These are phyloP conservation scores for Fraxinus sp. DNA, from an alignment of 305 asterid genomes.

Conservation along the genomic window DNA sequence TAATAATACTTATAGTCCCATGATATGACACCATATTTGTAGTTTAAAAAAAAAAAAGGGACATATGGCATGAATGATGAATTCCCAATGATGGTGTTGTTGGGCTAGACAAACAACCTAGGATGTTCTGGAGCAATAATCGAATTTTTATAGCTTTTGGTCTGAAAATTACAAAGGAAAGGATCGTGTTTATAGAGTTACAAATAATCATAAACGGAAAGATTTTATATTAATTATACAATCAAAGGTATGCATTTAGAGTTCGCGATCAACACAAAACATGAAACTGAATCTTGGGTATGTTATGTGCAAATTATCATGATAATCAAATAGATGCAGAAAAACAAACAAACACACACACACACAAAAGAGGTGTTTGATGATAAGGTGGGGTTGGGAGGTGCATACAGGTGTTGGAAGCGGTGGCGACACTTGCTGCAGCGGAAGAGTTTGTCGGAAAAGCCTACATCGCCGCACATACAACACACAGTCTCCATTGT, in stretches of 20 bases:
- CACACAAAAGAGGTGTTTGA: not conserved
- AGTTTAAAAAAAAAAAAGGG: not conserved
- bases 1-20: not conserved
- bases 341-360: not conserved
- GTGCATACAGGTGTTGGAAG: slow-evolving; percentile 85
- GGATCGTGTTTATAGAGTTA: not conserved
- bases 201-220: not conserved
- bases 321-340: not conserved
- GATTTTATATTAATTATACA: not conserved
- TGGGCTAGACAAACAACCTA: not conserved
- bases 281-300: not conserved
- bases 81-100: not conserved
- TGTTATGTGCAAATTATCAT: not conserved
- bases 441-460: slow-evolving; percentile 81
- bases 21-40: not conserved
- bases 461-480: slow-evolving; percentile 92
- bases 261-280: not conserved
- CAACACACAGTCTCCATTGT: slow-evolving; percentile 78
- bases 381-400: not conserved
- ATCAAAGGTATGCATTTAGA: not conserved
- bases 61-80: not conserved
- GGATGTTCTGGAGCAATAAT: not conserved
- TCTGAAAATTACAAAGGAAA: not conserved
- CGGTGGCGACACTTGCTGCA: slow-evolving; percentile 75
- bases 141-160: not conserved